phyloP scores from a whole-genome alignment of 2,329 filamentous ascomycete species.

The Huntiella savannae region DNA sequence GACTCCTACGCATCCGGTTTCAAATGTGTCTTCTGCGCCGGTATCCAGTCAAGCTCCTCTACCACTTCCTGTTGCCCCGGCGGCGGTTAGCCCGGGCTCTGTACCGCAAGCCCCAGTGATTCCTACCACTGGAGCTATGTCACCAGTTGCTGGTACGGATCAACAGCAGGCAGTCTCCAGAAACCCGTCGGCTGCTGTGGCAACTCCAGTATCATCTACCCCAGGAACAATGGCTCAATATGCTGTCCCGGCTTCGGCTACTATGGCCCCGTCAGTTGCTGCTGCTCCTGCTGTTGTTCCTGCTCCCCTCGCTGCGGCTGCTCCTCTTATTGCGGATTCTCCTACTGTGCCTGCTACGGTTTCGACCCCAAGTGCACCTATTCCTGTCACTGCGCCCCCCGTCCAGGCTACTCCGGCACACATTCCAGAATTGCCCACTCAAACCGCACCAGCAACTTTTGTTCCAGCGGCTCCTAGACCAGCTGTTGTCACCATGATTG shows the following conservation, averaged over 20 bases:
- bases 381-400: neutral
- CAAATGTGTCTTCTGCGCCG: too few relatives aligned
- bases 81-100: too few relatives aligned
- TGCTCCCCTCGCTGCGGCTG: neutral
- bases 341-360: neutral
- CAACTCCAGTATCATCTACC: neutral
- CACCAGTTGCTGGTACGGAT: neutral
- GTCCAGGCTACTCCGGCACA: neutral
- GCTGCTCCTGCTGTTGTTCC: too few relatives aligned
- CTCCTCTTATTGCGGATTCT: neutral
- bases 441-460: conserved; percentile 4
- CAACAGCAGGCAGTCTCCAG: neutral
- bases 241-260: too few relatives aligned
- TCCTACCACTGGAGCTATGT: too few relatives aligned
- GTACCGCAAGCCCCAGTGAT: too few relatives aligned
- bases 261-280: too few relatives aligned
- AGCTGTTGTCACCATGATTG: conserved; percentile 3
- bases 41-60: too few relatives aligned
- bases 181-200: neutral
- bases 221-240: neutral
- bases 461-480: neutral
- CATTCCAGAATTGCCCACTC: conserved; percentile 1
- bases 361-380: neutral
- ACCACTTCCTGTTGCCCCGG: too few relatives aligned
- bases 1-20: neutral